phyloP scores from a whole-genome alignment of 2,329 filamentous ascomycete species.

The Penicillium decumbens region DNA sequence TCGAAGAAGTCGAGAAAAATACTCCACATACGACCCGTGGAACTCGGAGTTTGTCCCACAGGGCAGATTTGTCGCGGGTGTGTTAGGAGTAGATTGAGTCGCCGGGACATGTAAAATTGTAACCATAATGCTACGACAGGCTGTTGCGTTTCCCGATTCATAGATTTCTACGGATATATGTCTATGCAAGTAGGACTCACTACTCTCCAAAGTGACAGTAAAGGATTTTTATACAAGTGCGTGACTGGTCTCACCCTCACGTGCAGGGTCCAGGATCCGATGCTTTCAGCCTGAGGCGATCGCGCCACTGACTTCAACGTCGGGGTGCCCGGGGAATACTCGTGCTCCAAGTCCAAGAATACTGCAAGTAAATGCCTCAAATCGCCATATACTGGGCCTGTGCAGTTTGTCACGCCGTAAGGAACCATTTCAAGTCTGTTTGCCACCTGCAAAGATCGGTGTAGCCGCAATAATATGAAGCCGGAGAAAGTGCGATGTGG shows the following conservation, averaged over 20 bases:
- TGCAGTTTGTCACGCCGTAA: not conserved
- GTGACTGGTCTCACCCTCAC: not conserved
- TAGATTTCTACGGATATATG: not conserved
- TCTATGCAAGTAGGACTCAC: not conserved
- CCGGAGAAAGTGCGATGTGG: not conserved
- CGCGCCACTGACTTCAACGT: conserved; percentile 22
- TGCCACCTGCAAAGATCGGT: conserved; percentile 2
- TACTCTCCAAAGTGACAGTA: not conserved
- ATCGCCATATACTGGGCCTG: not conserved
- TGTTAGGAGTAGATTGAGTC: conserved; percentile 8
- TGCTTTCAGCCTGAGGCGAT: conserved; percentile 12
- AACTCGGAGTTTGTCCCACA: conserved; percentile 4
- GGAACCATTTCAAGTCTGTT: not conserved
- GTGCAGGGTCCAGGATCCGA: not conserved
- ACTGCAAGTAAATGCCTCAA: conserved; percentile 3
- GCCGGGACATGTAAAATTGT: not conserved
- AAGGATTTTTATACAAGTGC: not conserved
- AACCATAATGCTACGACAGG: not conserved
- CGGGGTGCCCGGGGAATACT: conserved; percentile 2
- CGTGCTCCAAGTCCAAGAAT: not conserved
- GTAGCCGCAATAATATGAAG: not conserved
- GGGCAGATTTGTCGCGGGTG: not conserved
- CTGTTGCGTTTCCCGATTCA: not conserved
- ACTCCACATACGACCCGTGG: conserved; percentile 20
- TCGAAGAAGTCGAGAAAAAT: conserved; percentile 13